Base-by-base conservation (phyloP, 1,284 basidiomycete species). In the Marasmius fiardii region DNA sequence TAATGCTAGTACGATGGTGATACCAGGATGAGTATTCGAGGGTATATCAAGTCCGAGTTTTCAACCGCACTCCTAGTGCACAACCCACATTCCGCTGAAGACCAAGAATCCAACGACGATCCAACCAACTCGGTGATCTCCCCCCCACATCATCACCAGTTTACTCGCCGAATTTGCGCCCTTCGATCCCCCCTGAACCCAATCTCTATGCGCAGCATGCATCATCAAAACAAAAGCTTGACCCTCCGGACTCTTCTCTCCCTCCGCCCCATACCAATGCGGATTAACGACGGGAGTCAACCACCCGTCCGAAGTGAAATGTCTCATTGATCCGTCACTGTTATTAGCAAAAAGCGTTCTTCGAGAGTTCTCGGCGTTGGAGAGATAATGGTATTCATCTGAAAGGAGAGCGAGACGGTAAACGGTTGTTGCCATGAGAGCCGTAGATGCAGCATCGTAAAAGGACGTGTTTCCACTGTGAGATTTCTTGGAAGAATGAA, bases 341-440 rank as follows among this genome's bases (percentile, higher is more conserved):
- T 61, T 23, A 2, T 37, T 37, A 37, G 71, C 65, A 37, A 75
- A 81, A 23, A 92, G 70, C 0, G 77, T 73, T 55, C 70, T 62
- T 18, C 90, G 77, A 10, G 75, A 74, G 18, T 68, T 67, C 63
- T 89, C 86, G 1, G 91, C 90, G 8, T 71, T 61, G 0, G 80
- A 75, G 16, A 87, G 61, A 62, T 82, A 70, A 1, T 71, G 73
- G 58, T 81, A 74, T 4, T 79, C 73, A 21, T 74, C 72, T 37
- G 76, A 70, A 20, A 91, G 65, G 0, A 83, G 67, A 0, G 83
- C 80, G 48, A 87, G 73, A 6, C 87, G 80, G 69, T 92, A 93
- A 3, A 91, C 89, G 0, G 88, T 84, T 54, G 85, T 79, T 0
- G 92, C 90, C 53, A 95, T 73, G 35, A 96, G 77, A 0, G 92